phyloP scores from a whole-genome alignment of 306 rosid species.

The Psophocarpus tetragonolobus region DNA sequence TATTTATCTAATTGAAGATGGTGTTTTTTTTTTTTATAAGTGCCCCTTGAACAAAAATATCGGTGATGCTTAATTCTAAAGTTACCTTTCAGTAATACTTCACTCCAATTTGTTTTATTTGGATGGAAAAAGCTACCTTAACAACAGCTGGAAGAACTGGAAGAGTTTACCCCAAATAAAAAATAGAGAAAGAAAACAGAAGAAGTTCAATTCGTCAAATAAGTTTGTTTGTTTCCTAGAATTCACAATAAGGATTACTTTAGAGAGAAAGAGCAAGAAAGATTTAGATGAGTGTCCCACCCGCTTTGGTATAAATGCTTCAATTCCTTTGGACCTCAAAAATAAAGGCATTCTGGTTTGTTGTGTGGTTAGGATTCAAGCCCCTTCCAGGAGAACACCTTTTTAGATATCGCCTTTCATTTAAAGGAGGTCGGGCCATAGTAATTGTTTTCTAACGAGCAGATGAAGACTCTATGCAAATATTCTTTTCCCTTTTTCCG shows the following conservation, averaged over 20 bases:
- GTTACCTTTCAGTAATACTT: not conserved
- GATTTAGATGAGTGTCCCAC: not conserved
- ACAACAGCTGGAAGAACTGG: not conserved
- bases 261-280: not conserved
- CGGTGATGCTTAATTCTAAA: not conserved
- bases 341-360: not conserved
- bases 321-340: constrained; percentile 5
- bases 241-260: not conserved
- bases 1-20: not conserved
- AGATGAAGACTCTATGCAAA: not conserved
- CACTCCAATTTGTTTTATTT: not conserved
- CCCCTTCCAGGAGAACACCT: not conserved
- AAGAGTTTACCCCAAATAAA: not conserved
- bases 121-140: not conserved
- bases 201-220: no score
- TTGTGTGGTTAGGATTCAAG: constrained; percentile 23
- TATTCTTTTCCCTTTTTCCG: not conserved
- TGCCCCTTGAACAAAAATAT: not conserved
- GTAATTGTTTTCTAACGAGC: not conserved
- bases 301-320: not conserved
- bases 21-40: not conserved
- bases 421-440: not conserved
- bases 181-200: no score
- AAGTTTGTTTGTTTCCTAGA: not conserved
- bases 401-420: not conserved